Evolutionary conservation across 2,329 filamentous ascomycete genomes (phyloP).

Genomic region (Diaporthe eres): DNA sequence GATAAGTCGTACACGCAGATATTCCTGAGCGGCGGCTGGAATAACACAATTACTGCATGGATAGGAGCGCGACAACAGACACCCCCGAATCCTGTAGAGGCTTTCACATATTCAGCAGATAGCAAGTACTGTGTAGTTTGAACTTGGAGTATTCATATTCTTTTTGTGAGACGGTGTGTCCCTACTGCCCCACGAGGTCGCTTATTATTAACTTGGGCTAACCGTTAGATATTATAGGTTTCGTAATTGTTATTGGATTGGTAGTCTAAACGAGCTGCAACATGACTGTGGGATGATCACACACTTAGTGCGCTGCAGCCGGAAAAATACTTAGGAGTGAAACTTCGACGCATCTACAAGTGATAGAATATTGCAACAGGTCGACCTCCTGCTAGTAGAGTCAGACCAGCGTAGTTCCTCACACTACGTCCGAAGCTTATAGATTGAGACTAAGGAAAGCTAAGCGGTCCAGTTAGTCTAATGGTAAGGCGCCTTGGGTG

Average conservation of each 20-base stretch:
- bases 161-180: not conserved
- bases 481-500: conserved; percentile 12
- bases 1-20: not conserved
- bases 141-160: no score
- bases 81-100: no score
- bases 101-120: no score
- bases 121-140: no score
- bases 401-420: not conserved
- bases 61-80: not conserved
- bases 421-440: not conserved
- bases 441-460: not conserved
- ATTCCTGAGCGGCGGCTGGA: not conserved
- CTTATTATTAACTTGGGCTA: not conserved
- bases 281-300: no score
- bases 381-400: not conserved
- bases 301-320: not conserved
- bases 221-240: not conserved
- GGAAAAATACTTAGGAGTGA: no score
- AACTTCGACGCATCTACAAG: no score
- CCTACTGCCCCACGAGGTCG: not conserved
- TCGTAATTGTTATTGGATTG: no score
- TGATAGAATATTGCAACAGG: not conserved
- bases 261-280: not conserved
- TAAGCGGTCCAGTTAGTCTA: conserved; percentile 2
- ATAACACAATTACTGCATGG: not conserved